Conservation (phyloP, 140 eudicot species). For the Ambrosia hybrid region DNA sequence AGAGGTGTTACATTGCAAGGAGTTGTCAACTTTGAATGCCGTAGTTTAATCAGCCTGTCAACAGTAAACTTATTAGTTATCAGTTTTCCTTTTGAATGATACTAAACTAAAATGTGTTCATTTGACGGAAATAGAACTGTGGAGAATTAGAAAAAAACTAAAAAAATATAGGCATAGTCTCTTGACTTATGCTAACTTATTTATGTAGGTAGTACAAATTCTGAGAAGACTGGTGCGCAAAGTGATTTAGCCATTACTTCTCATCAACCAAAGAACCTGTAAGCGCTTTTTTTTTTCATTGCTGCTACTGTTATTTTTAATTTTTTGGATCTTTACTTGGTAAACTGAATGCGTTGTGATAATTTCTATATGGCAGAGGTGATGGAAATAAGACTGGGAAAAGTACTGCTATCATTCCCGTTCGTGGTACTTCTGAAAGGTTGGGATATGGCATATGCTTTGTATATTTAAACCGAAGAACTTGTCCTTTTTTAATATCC, state of each 20-base stretch:
- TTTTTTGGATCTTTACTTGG: conserved; percentile 1
- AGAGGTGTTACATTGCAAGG: too few relatives aligned
- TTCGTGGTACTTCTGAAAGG: conserved; percentile 70
- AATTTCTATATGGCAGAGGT: conserved; percentile 41
- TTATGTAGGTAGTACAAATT: conserved; percentile 58
- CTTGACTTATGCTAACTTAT: conserved; percentile 12
- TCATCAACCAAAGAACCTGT: conserved; percentile 55
- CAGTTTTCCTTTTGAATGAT: too few relatives aligned
- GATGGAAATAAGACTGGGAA: conserved; percentile 49
- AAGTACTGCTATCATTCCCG: conserved; percentile 54
- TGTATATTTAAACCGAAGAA: background rate
- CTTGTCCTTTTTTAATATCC: conserved; percentile 3
- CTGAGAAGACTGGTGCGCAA: conserved; percentile 54
- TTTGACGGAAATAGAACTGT: background rate
- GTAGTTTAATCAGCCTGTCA: too few relatives aligned
- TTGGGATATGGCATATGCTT: conserved; percentile 24
- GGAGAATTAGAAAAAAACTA: background rate
- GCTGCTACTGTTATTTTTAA: background rate
- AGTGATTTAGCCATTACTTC: conserved; percentile 55
- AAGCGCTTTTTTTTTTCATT: conserved; percentile 32
- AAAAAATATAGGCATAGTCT: background rate
- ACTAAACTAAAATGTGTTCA: too few relatives aligned
- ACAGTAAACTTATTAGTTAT: too few relatives aligned
- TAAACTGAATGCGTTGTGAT: background rate
- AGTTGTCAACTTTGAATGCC: too few relatives aligned